phyloP scores from a whole-genome alignment of 192 early-diverging fungal genomes.

The Phlyctochytrium bullatum region DNA sequence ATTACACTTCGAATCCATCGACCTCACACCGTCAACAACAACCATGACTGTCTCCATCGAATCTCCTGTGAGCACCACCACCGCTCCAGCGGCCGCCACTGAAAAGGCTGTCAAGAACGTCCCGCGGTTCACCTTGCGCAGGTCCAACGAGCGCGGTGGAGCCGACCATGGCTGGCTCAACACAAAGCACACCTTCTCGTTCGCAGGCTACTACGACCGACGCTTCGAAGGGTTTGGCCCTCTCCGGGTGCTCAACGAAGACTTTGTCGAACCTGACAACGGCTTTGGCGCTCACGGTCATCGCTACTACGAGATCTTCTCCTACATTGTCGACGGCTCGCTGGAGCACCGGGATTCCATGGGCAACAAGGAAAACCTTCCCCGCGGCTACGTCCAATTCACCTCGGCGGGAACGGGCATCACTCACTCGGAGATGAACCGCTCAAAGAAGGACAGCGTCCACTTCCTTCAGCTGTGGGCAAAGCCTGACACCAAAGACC shows the following conservation, averaged over 20 bases:
- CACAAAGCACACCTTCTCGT: slow-evolving; percentile 41
- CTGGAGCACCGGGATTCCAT: slow-evolving; percentile 44
- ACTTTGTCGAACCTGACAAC: slow-evolving; percentile 26
- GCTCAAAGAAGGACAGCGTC: background rate
- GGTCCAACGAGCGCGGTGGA: background rate
- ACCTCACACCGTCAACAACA: no score
- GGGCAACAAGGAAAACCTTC: slow-evolving; percentile 38
- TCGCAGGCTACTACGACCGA: slow-evolving; percentile 41
- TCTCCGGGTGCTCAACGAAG: slow-evolving; percentile 44
- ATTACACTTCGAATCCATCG: no score
- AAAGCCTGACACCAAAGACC: background rate
- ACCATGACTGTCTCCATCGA: background rate
- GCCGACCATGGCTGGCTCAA: background rate
- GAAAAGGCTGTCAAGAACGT: background rate
- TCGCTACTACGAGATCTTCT: slow-evolving; percentile 41
- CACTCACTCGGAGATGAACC: slow-evolving; percentile 38
- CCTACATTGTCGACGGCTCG: slow-evolving; percentile 39
- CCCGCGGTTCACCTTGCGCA: background rate
- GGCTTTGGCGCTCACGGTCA: slow-evolving; percentile 46
- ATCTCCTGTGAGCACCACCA: background rate
- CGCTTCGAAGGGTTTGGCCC: background rate
- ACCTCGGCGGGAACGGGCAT: slow-evolving; percentile 46
- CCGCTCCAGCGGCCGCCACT: no score
- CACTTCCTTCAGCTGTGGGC: slow-evolving; percentile 1
- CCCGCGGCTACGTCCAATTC: slow-evolving; percentile 39